Conservation (phyloP, 306 rosid species). For the Begonia masoniana region DNA sequence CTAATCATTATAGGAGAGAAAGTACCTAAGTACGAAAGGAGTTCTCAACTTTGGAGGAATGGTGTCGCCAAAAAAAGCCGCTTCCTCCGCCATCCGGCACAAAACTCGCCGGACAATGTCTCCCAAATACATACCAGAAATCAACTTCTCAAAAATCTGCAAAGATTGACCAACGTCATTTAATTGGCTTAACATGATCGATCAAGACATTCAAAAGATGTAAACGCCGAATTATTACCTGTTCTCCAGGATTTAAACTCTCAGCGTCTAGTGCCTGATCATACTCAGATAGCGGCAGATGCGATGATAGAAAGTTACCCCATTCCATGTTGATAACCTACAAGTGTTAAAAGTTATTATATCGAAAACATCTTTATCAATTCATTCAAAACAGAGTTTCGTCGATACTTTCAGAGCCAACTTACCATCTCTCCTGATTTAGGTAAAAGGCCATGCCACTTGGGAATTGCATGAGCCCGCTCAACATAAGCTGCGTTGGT, state of each 20-base stretch:
- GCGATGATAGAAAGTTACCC: conserved; percentile 85
- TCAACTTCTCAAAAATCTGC: conserved; percentile 83
- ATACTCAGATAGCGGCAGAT: conserved; percentile 83
- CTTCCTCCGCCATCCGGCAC: conserved; percentile 80
- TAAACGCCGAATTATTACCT: conserved; percentile 28
- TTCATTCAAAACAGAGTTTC: not conserved
- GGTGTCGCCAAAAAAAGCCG: conserved; percentile 68
- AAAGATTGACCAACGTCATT: conserved; percentile 9
- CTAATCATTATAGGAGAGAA: not conserved
- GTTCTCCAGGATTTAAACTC: conserved; percentile 95
- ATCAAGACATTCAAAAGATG: conserved; percentile 7
- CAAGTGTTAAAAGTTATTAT: conserved; percentile 1
- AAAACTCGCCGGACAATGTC: conserved; percentile 79
- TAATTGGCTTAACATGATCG: conserved; percentile 1
- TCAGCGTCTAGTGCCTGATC: conserved; percentile 64
- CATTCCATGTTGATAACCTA: conserved; percentile 99
- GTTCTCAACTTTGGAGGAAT: conserved; percentile 66
- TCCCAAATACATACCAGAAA: conserved; percentile 98
- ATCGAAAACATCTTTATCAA: not conserved
- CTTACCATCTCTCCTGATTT: conserved; percentile 91
- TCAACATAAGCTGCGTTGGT: conserved; percentile 97
- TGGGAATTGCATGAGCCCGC: conserved; percentile 79
- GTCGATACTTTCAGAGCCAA: not conserved
- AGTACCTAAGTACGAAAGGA: conserved; percentile 71
- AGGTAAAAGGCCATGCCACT: conserved; percentile 78